Conservation (phyloP, 78 protist species). For the Anaeramoeba flamelloides region DNA sequence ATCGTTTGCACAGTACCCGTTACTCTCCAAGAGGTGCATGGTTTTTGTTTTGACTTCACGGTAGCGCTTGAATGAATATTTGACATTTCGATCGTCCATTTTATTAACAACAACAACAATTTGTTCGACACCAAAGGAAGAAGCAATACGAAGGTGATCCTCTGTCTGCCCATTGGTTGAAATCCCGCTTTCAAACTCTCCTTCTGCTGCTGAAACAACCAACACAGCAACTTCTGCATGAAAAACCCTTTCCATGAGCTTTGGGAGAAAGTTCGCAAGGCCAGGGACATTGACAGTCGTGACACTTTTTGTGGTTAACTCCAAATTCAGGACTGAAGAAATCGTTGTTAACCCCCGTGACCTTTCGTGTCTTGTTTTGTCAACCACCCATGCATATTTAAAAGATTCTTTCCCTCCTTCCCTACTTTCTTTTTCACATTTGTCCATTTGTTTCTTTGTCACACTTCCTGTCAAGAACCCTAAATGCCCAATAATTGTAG, state of each 20-base stretch:
- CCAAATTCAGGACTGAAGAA: too few species aligned
- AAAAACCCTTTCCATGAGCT: too few species aligned
- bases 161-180: conserved; percentile 64
- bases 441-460: not conserved
- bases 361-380: not conserved
- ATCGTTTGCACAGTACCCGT: conserved; percentile 47
- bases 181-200: conserved; percentile 78
- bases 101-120: conserved; percentile 77
- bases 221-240: conserved; percentile 78
- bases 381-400: conserved; percentile 7
- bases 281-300: too few species aligned
- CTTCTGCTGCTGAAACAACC: conserved; percentile 56
- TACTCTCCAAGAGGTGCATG: too few species aligned
- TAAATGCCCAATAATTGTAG: not conserved
- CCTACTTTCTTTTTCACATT: not conserved
- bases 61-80: too few species aligned
- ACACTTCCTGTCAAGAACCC: not conserved
- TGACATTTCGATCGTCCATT: too few species aligned
- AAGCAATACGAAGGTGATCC: conserved; percentile 71
- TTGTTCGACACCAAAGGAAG: conserved; percentile 62
- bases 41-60: too few species aligned
- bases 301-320: too few species aligned
- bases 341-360: not conserved
- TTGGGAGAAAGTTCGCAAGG: too few species aligned
- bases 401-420: not conserved